Base-by-base conservation (phyloP, 192 early-diverging fungal species). In the Podila clonocystis region DNA sequence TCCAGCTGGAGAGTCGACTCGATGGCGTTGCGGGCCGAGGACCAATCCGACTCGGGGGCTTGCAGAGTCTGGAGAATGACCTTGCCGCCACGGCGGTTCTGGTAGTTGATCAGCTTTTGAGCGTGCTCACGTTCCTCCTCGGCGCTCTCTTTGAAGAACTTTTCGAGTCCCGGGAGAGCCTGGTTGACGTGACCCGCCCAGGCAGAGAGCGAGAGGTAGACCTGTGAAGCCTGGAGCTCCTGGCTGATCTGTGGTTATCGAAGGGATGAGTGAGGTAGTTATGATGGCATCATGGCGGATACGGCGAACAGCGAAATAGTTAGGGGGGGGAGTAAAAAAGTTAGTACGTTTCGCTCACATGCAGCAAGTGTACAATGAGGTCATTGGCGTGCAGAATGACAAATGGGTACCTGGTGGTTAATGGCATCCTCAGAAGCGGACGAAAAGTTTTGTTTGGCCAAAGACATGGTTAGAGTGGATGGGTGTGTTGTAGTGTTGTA, bases 361-460 rank as follows among this genome's bases (percentile, higher is more conserved):
- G 41, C 41, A 45, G 12, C 41, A 45, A 17, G 41, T 15, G 26
- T 45, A 24, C 7, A 45, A 26, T 20, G 20, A 63, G 33, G 38
- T 45, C 41, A 45, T 45, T 45, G 13, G 17, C 41, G 17, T 45
- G 41, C 41, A 45, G 41, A 45, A 45, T 17, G 41, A 45, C 41
- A 45, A 45, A 15, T 15, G 41, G 41, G 29, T 70, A 76, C 74
- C 74, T 76, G 74, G 48, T 85, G 85, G 77, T 89, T 89, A 63
- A 89, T 85, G 41, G 83, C 86, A 62, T 87, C 88, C 66, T 87
- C 86, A 12, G 77, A 83, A 58, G 82, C 60, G 38, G 75, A 84
- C 52, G 85, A 67, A 63, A 85, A 89, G 75, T 89, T 89, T 68
- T 89, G 88, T 62, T 88, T 87, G 65, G 88, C 88, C 71, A 89